Evolutionary conservation across 192 early-diverging fungal species (phyloP).

Genomic region (Backusella sp.): DNA sequence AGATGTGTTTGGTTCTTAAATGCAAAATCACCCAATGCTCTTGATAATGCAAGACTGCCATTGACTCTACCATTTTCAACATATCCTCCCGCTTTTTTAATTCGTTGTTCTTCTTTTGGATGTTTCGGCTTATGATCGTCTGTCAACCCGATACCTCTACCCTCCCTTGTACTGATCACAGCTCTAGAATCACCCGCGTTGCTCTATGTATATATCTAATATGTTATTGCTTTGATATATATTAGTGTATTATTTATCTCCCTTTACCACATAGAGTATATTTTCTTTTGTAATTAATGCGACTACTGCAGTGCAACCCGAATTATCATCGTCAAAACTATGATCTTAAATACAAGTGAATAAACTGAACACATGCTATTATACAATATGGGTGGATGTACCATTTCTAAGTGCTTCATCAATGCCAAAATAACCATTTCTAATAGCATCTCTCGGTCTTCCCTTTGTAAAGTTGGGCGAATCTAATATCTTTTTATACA

Average conservation of each 20-base stretch:
- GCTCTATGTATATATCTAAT: not conserved
- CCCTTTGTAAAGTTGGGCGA: slow-evolving; percentile 61
- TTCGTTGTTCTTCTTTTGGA: slow-evolving; percentile 79
- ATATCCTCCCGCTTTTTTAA: slow-evolving; percentile 89
- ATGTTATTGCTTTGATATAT: not conserved
- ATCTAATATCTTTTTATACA: slow-evolving; percentile 71
- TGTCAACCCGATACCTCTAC: slow-evolving; percentile 73
- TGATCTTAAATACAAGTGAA: slow-evolving; percentile 14
- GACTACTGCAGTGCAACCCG: slow-evolving; percentile 92
- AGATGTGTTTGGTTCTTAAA: slow-evolving; percentile 87
- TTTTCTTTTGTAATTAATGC: slow-evolving; percentile 25
- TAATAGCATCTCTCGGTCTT: slow-evolving; percentile 76
- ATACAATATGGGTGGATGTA: slow-evolving; percentile 25
- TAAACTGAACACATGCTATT: not conserved
- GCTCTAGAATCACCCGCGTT: slow-evolving; percentile 98
- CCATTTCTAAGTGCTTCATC: slow-evolving; percentile 77
- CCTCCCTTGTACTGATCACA: slow-evolving; percentile 71
- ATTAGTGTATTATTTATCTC: not conserved
- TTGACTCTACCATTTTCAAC: slow-evolving; percentile 99
- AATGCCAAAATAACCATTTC: slow-evolving; percentile 76
- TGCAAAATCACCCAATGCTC: slow-evolving; percentile 97
- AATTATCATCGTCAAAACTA: slow-evolving; percentile 61
- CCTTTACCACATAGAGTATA: slow-evolving; percentile 28
- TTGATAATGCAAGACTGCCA: slow-evolving; percentile 93
- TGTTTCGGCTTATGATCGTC: slow-evolving; percentile 95